These are phyloP conservation scores for Penicillium malachiteum DNA, from an alignment of 495 filamentous ascomycete genomes.

Conservation along the genomic window DNA sequence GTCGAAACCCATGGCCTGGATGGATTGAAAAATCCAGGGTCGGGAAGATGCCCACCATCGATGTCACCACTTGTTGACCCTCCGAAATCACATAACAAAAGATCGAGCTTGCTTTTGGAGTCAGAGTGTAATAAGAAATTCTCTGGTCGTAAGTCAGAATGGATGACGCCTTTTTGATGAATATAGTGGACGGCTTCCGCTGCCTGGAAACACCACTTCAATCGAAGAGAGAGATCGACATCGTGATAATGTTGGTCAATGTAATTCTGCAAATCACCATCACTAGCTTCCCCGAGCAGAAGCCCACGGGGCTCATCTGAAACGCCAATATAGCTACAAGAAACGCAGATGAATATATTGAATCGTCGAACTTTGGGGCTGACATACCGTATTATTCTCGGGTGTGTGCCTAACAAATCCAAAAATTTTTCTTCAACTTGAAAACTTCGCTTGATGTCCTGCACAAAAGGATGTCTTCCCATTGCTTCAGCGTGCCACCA, in stretches of 20 bases:
- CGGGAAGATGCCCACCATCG: constrained; percentile 25
- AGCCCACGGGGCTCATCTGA: constrained; percentile 17
- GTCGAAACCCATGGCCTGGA: constrained; percentile 16
- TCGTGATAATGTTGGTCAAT: constrained; percentile 13
- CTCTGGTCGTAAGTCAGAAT: constrained; percentile 24
- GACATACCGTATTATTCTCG: constrained; percentile 16
- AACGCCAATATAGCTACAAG: constrained; percentile 12
- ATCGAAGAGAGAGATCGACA: constrained; percentile 6
- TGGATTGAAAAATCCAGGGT: constrained; percentile 24
- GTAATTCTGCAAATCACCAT: constrained; percentile 20
- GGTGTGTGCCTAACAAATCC: constrained; percentile 13
- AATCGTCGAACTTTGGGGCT: background rate
- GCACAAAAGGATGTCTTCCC: background rate
- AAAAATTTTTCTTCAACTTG: constrained; percentile 16
- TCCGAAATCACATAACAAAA: constrained; percentile 29
- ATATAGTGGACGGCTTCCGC: constrained; percentile 21
- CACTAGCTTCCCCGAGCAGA: constrained; percentile 18
- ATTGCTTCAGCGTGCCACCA: constrained; percentile 12
- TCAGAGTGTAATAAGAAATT: constrained; percentile 24
- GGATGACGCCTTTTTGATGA: constrained; percentile 21
- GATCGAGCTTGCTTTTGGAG: constrained; percentile 13
- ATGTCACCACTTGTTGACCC: constrained; percentile 25
- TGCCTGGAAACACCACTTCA: constrained; percentile 25
- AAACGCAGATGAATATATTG: background rate
- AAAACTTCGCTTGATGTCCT: constrained; percentile 17